Base-by-base conservation (phyloP, 495 filamentous ascomycete genomes). In the Clohesyomyces aquaticus region DNA sequence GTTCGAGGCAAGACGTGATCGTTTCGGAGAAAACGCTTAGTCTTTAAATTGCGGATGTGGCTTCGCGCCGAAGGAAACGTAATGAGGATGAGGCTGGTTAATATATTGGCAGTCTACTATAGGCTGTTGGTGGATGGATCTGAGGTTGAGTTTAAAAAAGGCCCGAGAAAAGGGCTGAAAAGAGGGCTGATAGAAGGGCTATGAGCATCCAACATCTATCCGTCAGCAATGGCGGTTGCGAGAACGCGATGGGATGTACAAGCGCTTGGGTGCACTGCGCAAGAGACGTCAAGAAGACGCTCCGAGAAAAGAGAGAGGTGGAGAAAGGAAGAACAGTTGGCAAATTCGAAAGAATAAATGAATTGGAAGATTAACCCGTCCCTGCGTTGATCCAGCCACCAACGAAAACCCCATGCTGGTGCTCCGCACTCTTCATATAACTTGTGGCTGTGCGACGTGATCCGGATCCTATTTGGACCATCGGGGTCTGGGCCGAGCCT, bases 11-110 rank as follows among this genome's bases (percentile, higher is more conserved):
- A 47, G 19, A 18, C 21, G 8, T 22, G 43, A 6, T 47, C 32
- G 32, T 6, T 38, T 38, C 32, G 6, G 32, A n/a, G n/a, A n/a
- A n/a, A n/a, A n/a, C n/a, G n/a, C n/a, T n/a, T n/a, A n/a, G n/a
- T n/a, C n/a, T n/a, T n/a, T 38, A 6, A 14, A 38, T 38, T 38
- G 32, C 32, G 32, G 6, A 6, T 55, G 52, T 55, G 52, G 52
- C 52, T 55, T 11, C 6, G 32, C 32, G 32, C 6, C 6, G 6
- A 38, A 6, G 14, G 6, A 38, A 38, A 38, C 32, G 32, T 38
- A 38, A 38, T 38, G 32, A 38, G 14, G 32, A 38, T 38, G 32
- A 38, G 32, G 32, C 32, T 38, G 32, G 32, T 38, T 38, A 38
- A 38, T 38, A 38, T 38, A 14, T 14, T 14, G 32, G 32, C 6